Evolutionary conservation across 352 stramenopile species (phyloP).

Genomic region (Blastocystis sp.): DNA sequence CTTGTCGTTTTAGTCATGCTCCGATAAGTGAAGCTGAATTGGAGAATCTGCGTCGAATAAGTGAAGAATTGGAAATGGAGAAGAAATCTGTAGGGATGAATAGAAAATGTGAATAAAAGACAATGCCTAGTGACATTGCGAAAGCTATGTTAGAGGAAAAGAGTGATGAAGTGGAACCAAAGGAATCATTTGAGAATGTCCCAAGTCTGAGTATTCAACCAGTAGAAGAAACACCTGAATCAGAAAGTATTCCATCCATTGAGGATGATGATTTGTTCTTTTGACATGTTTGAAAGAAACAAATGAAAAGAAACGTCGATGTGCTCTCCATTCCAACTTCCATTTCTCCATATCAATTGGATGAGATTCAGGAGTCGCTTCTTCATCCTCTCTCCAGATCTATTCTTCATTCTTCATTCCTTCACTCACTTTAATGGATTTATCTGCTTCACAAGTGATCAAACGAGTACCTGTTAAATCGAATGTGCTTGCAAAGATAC

Average conservation of each 20-base stretch:
- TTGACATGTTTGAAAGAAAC: conserved; percentile 23
- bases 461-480: conserved; percentile 93
- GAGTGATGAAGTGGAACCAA: neutral
- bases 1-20: conserved; percentile 28
- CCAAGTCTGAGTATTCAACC: neutral
- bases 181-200: conserved; percentile 29
- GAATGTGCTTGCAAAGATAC: conserved; percentile 89
- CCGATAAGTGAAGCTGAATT: neutral
- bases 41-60: conserved; percentile 3
- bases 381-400: conserved; percentile 78
- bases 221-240: neutral
- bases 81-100: conserved; percentile 39
- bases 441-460: conserved; percentile 96
- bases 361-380: conserved; percentile 85
- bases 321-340: conserved; percentile 76
- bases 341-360: conserved; percentile 93
- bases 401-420: conserved; percentile 84
- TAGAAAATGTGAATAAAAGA: neutral
- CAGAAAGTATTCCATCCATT: neutral
- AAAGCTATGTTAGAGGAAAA: conserved; percentile 36
- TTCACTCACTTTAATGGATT: conserved; percentile 90
- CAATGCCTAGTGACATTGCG: conserved; percentile 13
- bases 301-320: conserved; percentile 52
- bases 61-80: conserved; percentile 39
- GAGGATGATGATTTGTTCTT: neutral